A percentile compares a stretch with the other conserved stretches of the same genome.
These are phyloP conservation scores for Yamadazyma membranifaciens DNA, from an alignment of 1,139 yeast genomes.

Conservation along the genomic window DNA sequence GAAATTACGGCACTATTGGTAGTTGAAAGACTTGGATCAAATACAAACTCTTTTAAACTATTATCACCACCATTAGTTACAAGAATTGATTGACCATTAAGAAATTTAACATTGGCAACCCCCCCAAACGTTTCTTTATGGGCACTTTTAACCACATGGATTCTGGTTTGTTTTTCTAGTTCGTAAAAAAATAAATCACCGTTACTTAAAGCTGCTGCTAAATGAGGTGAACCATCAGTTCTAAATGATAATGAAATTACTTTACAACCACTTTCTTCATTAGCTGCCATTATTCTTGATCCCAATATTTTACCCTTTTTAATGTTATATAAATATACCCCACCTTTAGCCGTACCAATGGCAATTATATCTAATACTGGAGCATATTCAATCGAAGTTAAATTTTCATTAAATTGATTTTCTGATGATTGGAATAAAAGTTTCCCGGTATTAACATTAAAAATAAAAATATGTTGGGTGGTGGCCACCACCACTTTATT, in stretches of 20 bases:
- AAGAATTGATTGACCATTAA: conserved; percentile 89
- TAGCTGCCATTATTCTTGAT: conserved; percentile 56
- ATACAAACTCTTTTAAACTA: conserved; percentile 82
- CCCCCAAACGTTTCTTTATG: conserved; percentile 81
- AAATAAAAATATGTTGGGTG: conserved; percentile 57
- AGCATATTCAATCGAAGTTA: conserved; percentile 71
- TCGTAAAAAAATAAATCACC: conserved; percentile 91
- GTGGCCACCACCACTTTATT: conserved; percentile 84
- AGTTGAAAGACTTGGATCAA: conserved; percentile 82
- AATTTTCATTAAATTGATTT: conserved; percentile 43
- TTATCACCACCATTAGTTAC: conserved; percentile 95
- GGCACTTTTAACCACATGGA: conserved; percentile 71
- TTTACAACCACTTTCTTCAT: conserved; percentile 44
- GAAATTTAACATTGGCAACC: conserved; percentile 69
- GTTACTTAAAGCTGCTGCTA: conserved; percentile 73
- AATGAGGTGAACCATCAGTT: conserved; percentile 85
- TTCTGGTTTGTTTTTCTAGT: conserved; percentile 65
- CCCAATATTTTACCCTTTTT: conserved; percentile 60
- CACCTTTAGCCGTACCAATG: conserved; percentile 71
- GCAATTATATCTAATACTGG: conserved; percentile 88
- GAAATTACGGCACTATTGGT: conserved; percentile 66
- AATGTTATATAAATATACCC: conserved; percentile 63
- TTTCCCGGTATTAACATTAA: conserved; percentile 79
- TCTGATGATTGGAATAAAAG: conserved; percentile 56
- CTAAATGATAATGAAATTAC: conserved; percentile 81